Base-by-base conservation (phyloP, 2,329 filamentous ascomycete genomes). In the Fusarium graminum region DNA sequence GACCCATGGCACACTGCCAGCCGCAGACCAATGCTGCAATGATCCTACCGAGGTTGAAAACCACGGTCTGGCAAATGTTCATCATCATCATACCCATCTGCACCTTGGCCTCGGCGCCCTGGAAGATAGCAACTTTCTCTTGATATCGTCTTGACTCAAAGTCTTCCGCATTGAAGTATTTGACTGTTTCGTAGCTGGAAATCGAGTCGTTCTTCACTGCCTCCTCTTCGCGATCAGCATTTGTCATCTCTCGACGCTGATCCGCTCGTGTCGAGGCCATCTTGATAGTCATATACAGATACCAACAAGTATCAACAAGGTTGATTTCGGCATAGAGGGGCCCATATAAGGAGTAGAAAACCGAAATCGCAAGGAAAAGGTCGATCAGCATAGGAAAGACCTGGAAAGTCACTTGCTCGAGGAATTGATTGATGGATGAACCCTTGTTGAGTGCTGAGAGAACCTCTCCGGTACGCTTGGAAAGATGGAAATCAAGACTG, bases 121-220 rank as follows among this genome's bases (percentile, higher is more conserved):
- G 92, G 76, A 89, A 94, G 53, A 86, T 86, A 43, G 81, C 81
- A 53, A 95, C 91, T 26, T 92, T 91, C 42, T 84, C 79, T 44
- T 88, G 85, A 73, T 93, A 94, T 25, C 92, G 86, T 46, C 84
- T 81, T 69, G 93, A 93, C 74, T 95, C 92, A 74, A 91, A 94
- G 3, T 86, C 82, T 74, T 94, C 92, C 9, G 92, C 92, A 71
- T 94, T 94, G 83, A 95, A 95, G 74, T 94, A 94, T 76, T 94
- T 95, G 75, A 94, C 92, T 3, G 92, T 94, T 80, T 99, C 95
- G 77, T 98, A 99, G n/a, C 93, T 97, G 64, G 95, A 93, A 82
- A 99, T 95, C 1, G 95, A 98, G 77, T 99, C 95, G 75, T 97
- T 98, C 80, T 98, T 98, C 70, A 98, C 93, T 8, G 95, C 95